Evolutionary conservation across 164 flowering plant genomes (phyloP).

Genomic region (Piper betle): DNA sequence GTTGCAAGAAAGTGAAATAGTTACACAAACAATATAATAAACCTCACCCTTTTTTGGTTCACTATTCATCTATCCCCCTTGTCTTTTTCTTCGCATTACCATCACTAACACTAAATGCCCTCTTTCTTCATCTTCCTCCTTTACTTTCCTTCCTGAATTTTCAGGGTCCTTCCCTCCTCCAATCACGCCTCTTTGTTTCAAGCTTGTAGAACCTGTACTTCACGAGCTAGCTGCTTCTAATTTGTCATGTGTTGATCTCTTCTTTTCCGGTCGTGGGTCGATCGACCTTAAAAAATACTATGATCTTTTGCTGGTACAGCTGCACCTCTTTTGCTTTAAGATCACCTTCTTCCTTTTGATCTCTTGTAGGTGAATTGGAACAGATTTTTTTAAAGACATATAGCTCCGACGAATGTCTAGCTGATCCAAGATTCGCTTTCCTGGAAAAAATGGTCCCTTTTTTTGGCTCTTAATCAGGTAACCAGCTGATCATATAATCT

Average conservation of each 20-base stretch:
- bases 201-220: conserved; percentile 6
- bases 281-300: neutral
- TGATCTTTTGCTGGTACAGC: conserved; percentile 11
- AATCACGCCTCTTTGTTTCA: conserved; percentile 31
- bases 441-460: conserved; percentile 21
- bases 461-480: conserved; percentile 33
- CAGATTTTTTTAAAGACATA: conserved; percentile 19
- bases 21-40: neutral
- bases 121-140: conserved; percentile 10
- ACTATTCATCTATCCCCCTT: conserved; percentile 18
- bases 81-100: conserved; percentile 31
- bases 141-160: conserved; percentile 17
- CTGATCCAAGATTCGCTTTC: conserved; percentile 2
- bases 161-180: conserved; percentile 12
- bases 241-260: too few species aligned
- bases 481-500: conserved; percentile 8
- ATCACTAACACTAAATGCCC: conserved; percentile 26
- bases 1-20: neutral
- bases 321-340: too few species aligned
- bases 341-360: too few species aligned
- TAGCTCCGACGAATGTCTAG: conserved; percentile 18
- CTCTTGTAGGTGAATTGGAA: conserved; percentile 11
- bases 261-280: conserved; percentile 1
- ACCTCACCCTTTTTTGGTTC: conserved; percentile 8
- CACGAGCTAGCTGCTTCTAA: too few species aligned